phyloP scores from a whole-genome alignment of 148 eudicot species.

The Chenopodium quinoa region DNA sequence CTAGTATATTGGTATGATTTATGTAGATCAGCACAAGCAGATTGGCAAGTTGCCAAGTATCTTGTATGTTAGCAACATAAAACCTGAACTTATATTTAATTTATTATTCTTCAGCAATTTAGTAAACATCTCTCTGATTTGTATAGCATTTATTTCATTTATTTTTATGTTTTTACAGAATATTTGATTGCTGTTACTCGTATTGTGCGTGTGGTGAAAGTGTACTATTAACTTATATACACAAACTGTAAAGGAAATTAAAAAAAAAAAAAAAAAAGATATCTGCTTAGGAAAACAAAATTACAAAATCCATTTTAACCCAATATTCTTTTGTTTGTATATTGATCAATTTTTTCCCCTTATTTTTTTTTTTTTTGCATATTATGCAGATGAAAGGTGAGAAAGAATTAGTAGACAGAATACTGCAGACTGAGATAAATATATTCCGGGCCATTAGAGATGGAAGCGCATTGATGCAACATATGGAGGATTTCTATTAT shows the following conservation, averaged over 20 bases:
- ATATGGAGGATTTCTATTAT: conserved; percentile 97
- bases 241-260: too few relatives aligned
- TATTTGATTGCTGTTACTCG: too few relatives aligned
- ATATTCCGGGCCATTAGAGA: conserved; percentile 87
- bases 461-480: conserved; percentile 97
- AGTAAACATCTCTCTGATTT: background rate
- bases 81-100: background rate
- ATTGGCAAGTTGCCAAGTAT: background rate
- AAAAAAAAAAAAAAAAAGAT: background rate
- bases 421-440: conserved; percentile 90
- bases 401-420: conserved; percentile 79
- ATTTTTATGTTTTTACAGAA: too few relatives aligned
- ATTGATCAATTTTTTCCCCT: background rate
- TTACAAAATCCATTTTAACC: background rate
- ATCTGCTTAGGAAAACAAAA: background rate
- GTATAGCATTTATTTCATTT: background rate
- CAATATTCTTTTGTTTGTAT: background rate
- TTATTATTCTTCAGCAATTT: background rate
- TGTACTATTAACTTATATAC: background rate
- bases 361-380: background rate
- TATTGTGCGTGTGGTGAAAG: background rate
- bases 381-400: conserved; percentile 87
- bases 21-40: background rate
- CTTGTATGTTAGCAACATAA: background rate
- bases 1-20: too few relatives aligned